A percentile compares a stretch with the other conserved stretches of the same genome.
Conservation (phyloP, 31 red algal species). For the Endocladia muricata region DNA sequence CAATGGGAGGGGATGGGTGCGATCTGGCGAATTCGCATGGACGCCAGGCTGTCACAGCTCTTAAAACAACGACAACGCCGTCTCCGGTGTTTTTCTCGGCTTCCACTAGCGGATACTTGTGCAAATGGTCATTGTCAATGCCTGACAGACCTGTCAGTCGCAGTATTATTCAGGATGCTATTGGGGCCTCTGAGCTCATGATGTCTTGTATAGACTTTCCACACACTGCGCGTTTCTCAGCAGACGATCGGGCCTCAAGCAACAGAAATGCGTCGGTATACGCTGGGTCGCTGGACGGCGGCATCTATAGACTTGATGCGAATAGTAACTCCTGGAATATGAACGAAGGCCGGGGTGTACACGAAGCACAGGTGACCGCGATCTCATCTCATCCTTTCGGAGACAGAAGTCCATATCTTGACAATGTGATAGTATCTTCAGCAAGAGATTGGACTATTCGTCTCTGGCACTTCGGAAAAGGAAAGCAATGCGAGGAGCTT, state of each 20-base stretch:
- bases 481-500: constrained; percentile 13
- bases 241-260: constrained; percentile 18
- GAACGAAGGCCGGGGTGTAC: constrained; percentile 5
- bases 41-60: constrained; percentile 16
- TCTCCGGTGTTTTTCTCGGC: constrained; percentile 50
- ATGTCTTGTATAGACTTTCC: constrained; percentile 56
- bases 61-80: constrained; percentile 22
- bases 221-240: constrained; percentile 15
- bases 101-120: constrained; percentile 33
- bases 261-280: constrained; percentile 36
- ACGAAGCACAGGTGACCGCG: constrained; percentile 30
- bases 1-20: constrained; percentile 13
- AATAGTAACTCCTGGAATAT: constrained; percentile 28
- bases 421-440: constrained; percentile 42
- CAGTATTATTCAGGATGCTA: constrained; percentile 16
- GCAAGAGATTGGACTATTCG: constrained; percentile 51
- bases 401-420: constrained; percentile 21
- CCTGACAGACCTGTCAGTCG: constrained; percentile 39
- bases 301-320: constrained; percentile 23
- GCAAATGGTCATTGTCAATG: constrained; percentile 60
- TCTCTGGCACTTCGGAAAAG: constrained; percentile 49
- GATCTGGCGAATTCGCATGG: constrained; percentile 30
- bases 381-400: constrained; percentile 46
- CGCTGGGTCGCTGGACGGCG: constrained; percentile 16
- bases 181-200: constrained; percentile 20